Base-by-base conservation (phyloP, 805 yeast genomes). In the Saccharomyces eubayanus region DNA sequence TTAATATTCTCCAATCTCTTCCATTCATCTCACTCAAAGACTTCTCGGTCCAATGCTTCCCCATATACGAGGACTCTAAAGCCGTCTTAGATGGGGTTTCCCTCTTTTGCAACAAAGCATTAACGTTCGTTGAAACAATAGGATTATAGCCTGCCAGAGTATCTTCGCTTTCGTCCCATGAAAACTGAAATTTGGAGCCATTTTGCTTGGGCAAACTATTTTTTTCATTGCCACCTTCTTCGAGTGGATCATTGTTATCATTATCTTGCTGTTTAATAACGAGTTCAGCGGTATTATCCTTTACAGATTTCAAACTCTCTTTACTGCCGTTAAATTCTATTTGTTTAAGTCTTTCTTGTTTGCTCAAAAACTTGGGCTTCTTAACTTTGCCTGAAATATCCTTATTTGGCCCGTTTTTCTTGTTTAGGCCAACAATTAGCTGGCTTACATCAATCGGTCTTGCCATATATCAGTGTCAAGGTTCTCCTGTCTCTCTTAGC, bases 1-100 rank as follows among this genome's bases (percentile, higher is more conserved):
- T 79, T 67, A 92, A 74, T 31, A 89, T 84, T 54, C 96, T 76
- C 98, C 98, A 92, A 67, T 94, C 98, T 57, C 97, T 75, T 0
- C 76, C 73, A 0, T 80, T 79, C 98, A 92, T 90, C 45, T 79
- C 76, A 0, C 68, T 68, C 1, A 83, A 68, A 0, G 78, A 66
- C 62, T 92, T 94, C 45, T 81, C 76, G 0, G 81, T 70, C 98
- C 98, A 94, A 56, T 71, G 73, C 52, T 62, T 56, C 28, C 68
- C 69, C 58, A 62, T 56, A 41, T 60, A 64, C 31, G 55, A 49
- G 55, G 49, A 55, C 52, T 52, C 62, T 31, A 53, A 52, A 43
- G 49, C 28, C 40, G 55, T 62, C 28, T 48, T 48, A 12, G 27
- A 10, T 12, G 36, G 47, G 48, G 9, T 53, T 54, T n/a, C 60